phyloP scores from a whole-genome alignment of 2,329 filamentous ascomycete genomes.

The Podosphaera aphanis region DNA sequence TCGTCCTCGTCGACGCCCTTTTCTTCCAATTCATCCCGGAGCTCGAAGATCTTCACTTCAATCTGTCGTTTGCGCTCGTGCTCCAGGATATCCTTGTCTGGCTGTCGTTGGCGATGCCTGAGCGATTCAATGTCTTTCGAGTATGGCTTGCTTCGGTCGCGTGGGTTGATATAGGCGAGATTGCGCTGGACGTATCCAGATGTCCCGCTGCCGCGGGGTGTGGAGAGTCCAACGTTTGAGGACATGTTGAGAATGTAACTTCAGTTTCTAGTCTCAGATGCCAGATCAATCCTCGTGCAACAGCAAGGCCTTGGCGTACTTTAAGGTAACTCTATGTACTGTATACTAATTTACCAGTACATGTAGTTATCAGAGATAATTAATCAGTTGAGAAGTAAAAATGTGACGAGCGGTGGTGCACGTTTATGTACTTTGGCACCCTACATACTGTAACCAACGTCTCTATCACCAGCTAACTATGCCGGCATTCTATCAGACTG shows the following conservation, averaged over 20 bases:
- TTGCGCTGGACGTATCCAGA: slow-evolving; percentile 97
- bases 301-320: too few relatives aligned
- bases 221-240: slow-evolving; percentile 87
- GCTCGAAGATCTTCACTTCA: slow-evolving; percentile 79
- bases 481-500: too few relatives aligned
- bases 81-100: slow-evolving; percentile 79
- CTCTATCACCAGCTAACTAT: too few relatives aligned
- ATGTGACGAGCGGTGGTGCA: too few relatives aligned
- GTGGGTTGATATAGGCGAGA: slow-evolving; percentile 64
- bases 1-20: slow-evolving; percentile 75
- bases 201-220: slow-evolving; percentile 81
- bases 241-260: slow-evolving; percentile 70
- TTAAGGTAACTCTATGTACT: too few relatives aligned
- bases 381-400: too few relatives aligned
- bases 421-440: too few relatives aligned
- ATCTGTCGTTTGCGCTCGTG: slow-evolving; percentile 81
- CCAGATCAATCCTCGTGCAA: too few relatives aligned
- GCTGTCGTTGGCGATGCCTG: slow-evolving; percentile 57
- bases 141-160: slow-evolving; percentile 47
- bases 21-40: slow-evolving; percentile 79
- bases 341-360: too few relatives aligned
- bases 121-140: slow-evolving; percentile 39
- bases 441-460: too few relatives aligned
- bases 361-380: too few relatives aligned
- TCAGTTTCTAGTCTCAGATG: too few relatives aligned